phyloP scores from a whole-genome alignment of 306 rosid species.

The Fagus crenata region DNA sequence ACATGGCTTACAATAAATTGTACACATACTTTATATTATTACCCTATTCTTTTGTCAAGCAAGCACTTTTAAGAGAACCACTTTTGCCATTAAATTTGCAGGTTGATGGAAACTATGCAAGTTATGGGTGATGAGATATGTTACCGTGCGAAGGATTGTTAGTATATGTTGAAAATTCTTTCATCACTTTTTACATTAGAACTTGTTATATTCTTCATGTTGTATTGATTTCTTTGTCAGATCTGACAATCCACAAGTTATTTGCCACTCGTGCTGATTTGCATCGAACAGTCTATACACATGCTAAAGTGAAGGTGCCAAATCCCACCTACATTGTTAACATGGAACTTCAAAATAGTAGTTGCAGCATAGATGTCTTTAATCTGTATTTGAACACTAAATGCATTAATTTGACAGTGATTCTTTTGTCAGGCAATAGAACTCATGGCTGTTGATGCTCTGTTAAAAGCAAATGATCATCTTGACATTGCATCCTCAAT shows the following conservation, averaged over 20 bases:
- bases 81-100: conserved; percentile 20
- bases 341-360: neutral
- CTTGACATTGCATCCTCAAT: conserved; percentile 58
- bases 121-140: conserved; percentile 63
- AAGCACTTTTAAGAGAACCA: conserved; percentile 16
- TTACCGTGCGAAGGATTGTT: conserved; percentile 77
- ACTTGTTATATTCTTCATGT: conserved; percentile 12
- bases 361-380: conserved; percentile 5
- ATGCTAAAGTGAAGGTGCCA: conserved; percentile 84
- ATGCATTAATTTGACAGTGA: conserved; percentile 3
- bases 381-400: conserved; percentile 9
- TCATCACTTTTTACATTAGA: conserved; percentile 22
- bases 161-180: conserved; percentile 42
- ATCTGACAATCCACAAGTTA: conserved; percentile 76
- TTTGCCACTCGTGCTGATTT: conserved; percentile 85
- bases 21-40: conserved; percentile 14
- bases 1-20: conserved; percentile 24
- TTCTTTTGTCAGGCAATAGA: conserved; percentile 69
- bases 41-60: neutral
- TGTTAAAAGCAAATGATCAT: conserved; percentile 61
- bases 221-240: conserved; percentile 48
- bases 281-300: conserved; percentile 83
- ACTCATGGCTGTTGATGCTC: conserved; percentile 76
- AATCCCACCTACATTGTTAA: conserved; percentile 10
- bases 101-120: conserved; percentile 46